Conservation (phyloP, 108 stramenopile genomes). For the Pseudonitzschia multiseries region DNA sequence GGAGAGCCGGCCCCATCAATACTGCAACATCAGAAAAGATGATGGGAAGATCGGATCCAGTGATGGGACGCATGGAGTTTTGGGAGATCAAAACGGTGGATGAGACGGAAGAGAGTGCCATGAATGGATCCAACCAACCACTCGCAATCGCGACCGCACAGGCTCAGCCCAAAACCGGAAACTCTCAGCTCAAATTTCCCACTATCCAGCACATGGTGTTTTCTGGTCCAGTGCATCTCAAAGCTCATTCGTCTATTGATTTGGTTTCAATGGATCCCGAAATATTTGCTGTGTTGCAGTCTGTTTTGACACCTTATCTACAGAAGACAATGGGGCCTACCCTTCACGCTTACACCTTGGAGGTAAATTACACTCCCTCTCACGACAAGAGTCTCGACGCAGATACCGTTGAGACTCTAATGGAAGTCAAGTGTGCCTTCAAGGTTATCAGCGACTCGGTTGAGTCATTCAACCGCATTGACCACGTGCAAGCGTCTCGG, state of each 20-base stretch:
- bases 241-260: slow-evolving; percentile 24
- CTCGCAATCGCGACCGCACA: not conserved
- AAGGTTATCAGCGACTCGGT: slow-evolving; percentile 19
- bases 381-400: slow-evolving; percentile 3
- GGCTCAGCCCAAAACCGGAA: not conserved
- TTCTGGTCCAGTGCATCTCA: slow-evolving; percentile 23
- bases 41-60: not conserved
- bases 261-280: slow-evolving; percentile 19
- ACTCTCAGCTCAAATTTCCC: slow-evolving; percentile 8
- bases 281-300: slow-evolving; percentile 25
- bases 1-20: not conserved
- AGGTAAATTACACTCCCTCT: slow-evolving; percentile 28
- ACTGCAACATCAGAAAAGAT: not conserved
- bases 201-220: slow-evolving; percentile 20
- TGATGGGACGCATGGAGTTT: too few species aligned
- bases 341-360: slow-evolving; percentile 32
- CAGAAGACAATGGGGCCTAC: slow-evolving; percentile 10
- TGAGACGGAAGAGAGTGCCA: not conserved
- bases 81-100: too few species aligned
- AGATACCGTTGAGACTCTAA: slow-evolving; percentile 24
- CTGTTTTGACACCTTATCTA: slow-evolving; percentile 28
- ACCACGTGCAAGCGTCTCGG: slow-evolving; percentile 15
- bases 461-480: slow-evolving; percentile 5
- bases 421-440: slow-evolving; percentile 19
- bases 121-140: not conserved